These are phyloP conservation scores for Phytopythium chamaehyphon DNA, from an alignment of 352 stramenopile species.

Conservation along the genomic window DNA sequence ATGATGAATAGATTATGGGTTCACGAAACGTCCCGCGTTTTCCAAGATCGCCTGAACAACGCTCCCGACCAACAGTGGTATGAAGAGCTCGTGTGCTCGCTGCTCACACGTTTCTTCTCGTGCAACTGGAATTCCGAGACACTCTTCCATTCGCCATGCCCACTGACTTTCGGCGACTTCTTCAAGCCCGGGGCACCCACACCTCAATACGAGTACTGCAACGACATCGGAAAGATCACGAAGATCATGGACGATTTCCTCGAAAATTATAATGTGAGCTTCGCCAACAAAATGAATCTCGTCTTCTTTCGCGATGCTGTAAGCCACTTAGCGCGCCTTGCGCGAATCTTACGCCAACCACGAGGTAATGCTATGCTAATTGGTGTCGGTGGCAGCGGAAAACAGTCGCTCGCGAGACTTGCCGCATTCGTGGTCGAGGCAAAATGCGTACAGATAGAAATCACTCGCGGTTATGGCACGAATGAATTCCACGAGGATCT, in stretches of 20 bases:
- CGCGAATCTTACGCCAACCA: slow-evolving; percentile 89
- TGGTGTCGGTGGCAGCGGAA: slow-evolving; percentile 92
- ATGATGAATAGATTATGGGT: slow-evolving; percentile 90
- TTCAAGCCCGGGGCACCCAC: slow-evolving; percentile 75
- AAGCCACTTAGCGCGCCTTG: slow-evolving; percentile 84
- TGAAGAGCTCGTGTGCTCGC: slow-evolving; percentile 79
- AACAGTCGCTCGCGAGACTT: slow-evolving; percentile 91
- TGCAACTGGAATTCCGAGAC: slow-evolving; percentile 73
- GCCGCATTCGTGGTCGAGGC: slow-evolving; percentile 90
- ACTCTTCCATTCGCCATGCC: slow-evolving; percentile 85
- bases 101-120: slow-evolving; percentile 75
- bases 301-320: slow-evolving; percentile 96
- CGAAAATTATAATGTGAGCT: slow-evolving; percentile 94
- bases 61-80: slow-evolving; percentile 88
- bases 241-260: slow-evolving; percentile 90
- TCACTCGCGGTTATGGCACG: slow-evolving; percentile 87
- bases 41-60: slow-evolving; percentile 93
- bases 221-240: slow-evolving; percentile 75
- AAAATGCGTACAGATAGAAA: slow-evolving; percentile 91
- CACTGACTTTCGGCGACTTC: slow-evolving; percentile 93
- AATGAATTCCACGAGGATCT: slow-evolving; percentile 92
- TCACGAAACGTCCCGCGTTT: slow-evolving; percentile 90
- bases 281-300: slow-evolving; percentile 94
- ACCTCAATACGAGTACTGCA: slow-evolving; percentile 84
- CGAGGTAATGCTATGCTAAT: slow-evolving; percentile 95